Percentiles rank a stretch among this genome's conserved stretches.
Evolutionary conservation across 108 stramenopile species (phyloP).

Genomic region (Cyclostephanos invisitatus): DNA sequence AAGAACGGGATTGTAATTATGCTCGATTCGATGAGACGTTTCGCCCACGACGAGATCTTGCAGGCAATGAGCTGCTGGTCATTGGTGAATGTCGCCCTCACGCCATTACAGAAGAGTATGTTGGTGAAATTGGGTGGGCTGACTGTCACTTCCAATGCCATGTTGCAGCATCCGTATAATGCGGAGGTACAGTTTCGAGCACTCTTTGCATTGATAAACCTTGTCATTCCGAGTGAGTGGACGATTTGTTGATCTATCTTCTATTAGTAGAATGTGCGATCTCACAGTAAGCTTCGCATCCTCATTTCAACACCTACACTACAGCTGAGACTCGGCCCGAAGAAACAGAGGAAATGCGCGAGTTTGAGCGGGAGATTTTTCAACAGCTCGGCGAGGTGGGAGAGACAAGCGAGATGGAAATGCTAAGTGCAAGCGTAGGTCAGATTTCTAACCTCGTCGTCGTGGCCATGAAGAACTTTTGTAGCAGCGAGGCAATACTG

Average conservation of each 20-base stretch:
- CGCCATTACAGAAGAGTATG: conserved; percentile 80
- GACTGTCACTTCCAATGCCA: conserved; percentile 77
- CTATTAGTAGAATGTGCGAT: background rate
- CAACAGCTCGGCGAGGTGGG: conserved; percentile 51
- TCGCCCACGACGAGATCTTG: conserved; percentile 70
- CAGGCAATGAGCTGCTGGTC: conserved; percentile 96
- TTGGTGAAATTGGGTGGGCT: conserved; percentile 84
- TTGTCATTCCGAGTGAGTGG: conserved; percentile 82
- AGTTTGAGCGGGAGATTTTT: conserved; percentile 45
- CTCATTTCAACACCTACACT: background rate
- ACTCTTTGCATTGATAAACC: conserved; percentile 92
- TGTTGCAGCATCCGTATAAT: conserved; percentile 80
- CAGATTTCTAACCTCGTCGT: conserved; percentile 80
- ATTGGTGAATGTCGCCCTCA: conserved; percentile 90
- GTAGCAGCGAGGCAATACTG: conserved; percentile 84
- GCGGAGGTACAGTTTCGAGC: conserved; percentile 94
- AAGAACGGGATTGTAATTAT: conserved; percentile 87
- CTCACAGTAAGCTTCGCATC: conserved; percentile 5
- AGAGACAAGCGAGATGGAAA: conserved; percentile 62
- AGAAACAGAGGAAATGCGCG: conserved; percentile 43
- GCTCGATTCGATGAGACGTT: conserved; percentile 85
- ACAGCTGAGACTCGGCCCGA: conserved; percentile 48
- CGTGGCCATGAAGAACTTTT: conserved; percentile 87
- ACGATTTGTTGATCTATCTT: background rate
- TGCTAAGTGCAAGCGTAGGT: conserved; percentile 75